These are phyloP conservation scores for Aureobasidium sp. DNA, from an alignment of 2,329 filamentous ascomycete genomes.

Conservation along the genomic window DNA sequence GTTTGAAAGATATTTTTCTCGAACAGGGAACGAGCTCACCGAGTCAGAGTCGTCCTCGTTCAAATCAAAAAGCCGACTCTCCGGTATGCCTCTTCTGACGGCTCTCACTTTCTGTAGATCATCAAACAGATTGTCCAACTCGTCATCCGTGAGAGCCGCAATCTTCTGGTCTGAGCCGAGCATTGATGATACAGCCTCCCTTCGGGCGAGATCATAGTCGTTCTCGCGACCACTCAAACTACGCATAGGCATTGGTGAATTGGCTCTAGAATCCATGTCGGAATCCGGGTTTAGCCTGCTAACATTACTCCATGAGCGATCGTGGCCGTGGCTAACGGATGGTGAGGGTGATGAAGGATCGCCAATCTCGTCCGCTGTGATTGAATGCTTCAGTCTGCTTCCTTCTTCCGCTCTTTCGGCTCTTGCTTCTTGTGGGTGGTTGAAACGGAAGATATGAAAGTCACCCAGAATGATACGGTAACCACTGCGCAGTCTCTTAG, in stretches of 20 bases:
- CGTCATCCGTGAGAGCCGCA: conserved; percentile 80
- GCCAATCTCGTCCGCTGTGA: conserved; percentile 54
- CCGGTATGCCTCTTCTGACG: conserved; percentile 61
- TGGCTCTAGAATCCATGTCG: conserved; percentile 64
- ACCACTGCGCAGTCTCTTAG: conserved; percentile 78
- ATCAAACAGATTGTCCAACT: conserved; percentile 86
- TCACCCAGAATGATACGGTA: conserved; percentile 94
- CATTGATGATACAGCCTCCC: conserved; percentile 87
- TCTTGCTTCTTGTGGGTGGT: conserved; percentile 90
- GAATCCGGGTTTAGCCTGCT: conserved; percentile 74
- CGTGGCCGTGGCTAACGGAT: conserved; percentile 51
- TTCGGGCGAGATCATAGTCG: conserved; percentile 88
- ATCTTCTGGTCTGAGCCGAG: conserved; percentile 89
- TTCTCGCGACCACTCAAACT: conserved; percentile 61
- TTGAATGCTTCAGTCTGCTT: conserved; percentile 77
- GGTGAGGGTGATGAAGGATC: conserved; percentile 49
- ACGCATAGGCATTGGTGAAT: conserved; percentile 60
- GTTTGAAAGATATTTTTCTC: conserved; percentile 93
- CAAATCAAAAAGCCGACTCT: conserved; percentile 45
- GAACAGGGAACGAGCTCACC: conserved; percentile 71
- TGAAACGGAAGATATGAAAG: conserved; percentile 98
- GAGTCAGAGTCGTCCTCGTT: conserved; percentile 71
- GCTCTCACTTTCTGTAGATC: conserved; percentile 85
- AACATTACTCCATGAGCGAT: conserved; percentile 53
- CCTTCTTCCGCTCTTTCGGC: conserved; percentile 78